Conservation (phyloP, 345 rosid species). For the Salix exigua region DNA sequence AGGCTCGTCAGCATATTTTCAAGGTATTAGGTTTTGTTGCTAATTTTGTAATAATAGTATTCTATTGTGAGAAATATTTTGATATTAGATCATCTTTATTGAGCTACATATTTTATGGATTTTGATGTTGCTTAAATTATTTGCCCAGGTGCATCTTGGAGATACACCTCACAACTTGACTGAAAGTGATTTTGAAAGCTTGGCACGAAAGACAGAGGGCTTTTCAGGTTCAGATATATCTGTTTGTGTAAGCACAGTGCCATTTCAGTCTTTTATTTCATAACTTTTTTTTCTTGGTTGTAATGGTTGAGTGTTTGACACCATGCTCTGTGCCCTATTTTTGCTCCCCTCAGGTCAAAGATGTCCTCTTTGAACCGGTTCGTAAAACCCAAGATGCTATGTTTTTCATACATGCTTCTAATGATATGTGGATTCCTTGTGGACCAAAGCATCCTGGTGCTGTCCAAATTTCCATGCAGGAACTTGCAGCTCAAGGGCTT, state of each 20-base stretch:
- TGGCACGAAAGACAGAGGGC: constrained; percentile 78
- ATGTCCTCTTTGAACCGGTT: constrained; percentile 91
- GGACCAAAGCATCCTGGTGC: constrained; percentile 82
- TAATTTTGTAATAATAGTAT: not conserved
- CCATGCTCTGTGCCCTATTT: not conserved
- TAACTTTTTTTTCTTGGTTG: not conserved
- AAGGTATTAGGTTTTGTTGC: constrained; percentile 43
- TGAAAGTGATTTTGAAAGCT: constrained; percentile 78
- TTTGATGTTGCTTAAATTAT: constrained; percentile 12
- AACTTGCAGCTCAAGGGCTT: constrained; percentile 70
- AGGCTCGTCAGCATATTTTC: constrained; percentile 93
- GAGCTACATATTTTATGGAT: not conserved
- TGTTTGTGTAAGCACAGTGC: constrained; percentile 68
- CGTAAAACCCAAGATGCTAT: constrained; percentile 91
- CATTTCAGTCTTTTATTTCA: not conserved
- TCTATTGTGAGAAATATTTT: not conserved
- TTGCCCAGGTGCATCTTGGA: constrained; percentile 78
- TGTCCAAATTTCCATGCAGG: constrained; percentile 74
- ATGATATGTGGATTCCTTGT: constrained; percentile 80
- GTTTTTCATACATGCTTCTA: constrained; percentile 57
- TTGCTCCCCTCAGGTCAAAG: constrained; percentile 59
- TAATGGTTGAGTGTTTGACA: not conserved
- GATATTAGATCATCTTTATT: not conserved
- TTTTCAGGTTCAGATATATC: constrained; percentile 94
- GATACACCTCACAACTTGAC: constrained; percentile 89